Conservation (phyloP, 1,284 basidiomycete genomes). For the Malassezia brasiliensis region DNA sequence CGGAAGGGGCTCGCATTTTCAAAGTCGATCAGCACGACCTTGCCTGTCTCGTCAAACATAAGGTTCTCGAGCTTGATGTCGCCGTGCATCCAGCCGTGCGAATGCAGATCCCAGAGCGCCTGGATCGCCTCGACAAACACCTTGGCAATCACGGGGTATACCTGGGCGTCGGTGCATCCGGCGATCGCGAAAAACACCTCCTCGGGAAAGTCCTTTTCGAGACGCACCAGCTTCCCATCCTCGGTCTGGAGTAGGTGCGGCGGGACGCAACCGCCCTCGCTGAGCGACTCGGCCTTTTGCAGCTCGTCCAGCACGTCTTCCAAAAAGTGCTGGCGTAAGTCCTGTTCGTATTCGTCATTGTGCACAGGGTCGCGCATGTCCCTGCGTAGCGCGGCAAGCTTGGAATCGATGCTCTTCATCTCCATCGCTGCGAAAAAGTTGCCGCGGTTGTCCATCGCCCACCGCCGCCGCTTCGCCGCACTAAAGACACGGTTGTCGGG, state of each 20-base stretch:
- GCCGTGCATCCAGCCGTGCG: slow-evolving; percentile 43
- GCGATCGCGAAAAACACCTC: slow-evolving; percentile 46
- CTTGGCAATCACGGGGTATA: slow-evolving; percentile 33
- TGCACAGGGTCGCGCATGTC: slow-evolving; percentile 21
- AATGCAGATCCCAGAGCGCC: slow-evolving; percentile 32
- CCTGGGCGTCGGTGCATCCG: slow-evolving; percentile 39
- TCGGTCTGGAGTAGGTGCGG: slow-evolving; percentile 33
- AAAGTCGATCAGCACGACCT: slow-evolving; percentile 41
- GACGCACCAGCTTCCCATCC: slow-evolving; percentile 37
- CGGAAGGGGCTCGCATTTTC: slow-evolving; percentile 45
- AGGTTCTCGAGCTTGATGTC: slow-evolving; percentile 46
- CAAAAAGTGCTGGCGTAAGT: slow-evolving; percentile 20
- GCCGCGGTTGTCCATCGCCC: slow-evolving; percentile 44
- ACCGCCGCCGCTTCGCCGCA: slow-evolving; percentile 40
- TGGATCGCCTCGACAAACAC: slow-evolving; percentile 37
- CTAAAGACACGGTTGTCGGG: slow-evolving; percentile 46
- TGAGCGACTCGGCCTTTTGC: slow-evolving; percentile 44
- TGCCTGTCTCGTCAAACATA: slow-evolving; percentile 37
- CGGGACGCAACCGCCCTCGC: slow-evolving; percentile 13
- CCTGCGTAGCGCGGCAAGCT: slow-evolving; percentile 25
- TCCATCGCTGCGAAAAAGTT: slow-evolving; percentile 47
- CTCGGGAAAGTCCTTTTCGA: slow-evolving; percentile 46
- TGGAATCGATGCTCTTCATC: slow-evolving; percentile 44
- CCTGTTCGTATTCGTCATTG: slow-evolving; percentile 27
- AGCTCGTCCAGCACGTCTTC: slow-evolving; percentile 44